Percentiles rank a stretch among this genome's conserved stretches.
Evolutionary conservation across 179 eudicot genomes (phyloP).

Genomic region (Drosera spatulata): DNA sequence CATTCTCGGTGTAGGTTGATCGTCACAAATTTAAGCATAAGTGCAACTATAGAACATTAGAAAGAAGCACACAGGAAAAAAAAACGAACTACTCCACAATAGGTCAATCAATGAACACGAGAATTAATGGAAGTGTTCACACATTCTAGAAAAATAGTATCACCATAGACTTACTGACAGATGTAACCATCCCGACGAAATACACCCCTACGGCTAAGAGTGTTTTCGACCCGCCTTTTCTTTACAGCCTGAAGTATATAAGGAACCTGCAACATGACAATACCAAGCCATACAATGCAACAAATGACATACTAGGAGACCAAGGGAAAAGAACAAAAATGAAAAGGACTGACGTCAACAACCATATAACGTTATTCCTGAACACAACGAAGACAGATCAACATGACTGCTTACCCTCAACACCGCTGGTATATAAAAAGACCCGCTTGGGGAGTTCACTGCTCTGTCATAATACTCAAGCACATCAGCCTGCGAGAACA

Average conservation of each 20-base stretch:
- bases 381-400: no score
- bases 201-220: constrained; percentile 82
- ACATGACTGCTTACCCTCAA: constrained; percentile 51
- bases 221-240: constrained; percentile 58
- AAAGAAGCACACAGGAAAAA: no score
- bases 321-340: neutral
- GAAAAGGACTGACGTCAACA: neutral
- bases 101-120: no score
- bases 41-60: no score
- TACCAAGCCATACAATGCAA: no score
- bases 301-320: no score
- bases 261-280: constrained; percentile 50
- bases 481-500: constrained; percentile 76
- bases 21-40: no score
- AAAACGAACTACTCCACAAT: no score
- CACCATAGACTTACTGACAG: constrained; percentile 72
- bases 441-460: constrained; percentile 79
- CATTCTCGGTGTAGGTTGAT: no score
- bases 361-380: neutral
- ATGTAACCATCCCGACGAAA: constrained; percentile 69
- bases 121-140: no score
- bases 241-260: constrained; percentile 87
- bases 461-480: constrained; percentile 91
- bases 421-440: constrained; percentile 94
- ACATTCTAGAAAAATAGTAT: neutral